Evolutionary conservation across 306 rosid genomes (phyloP).

Genomic region (Vicia villosa): DNA sequence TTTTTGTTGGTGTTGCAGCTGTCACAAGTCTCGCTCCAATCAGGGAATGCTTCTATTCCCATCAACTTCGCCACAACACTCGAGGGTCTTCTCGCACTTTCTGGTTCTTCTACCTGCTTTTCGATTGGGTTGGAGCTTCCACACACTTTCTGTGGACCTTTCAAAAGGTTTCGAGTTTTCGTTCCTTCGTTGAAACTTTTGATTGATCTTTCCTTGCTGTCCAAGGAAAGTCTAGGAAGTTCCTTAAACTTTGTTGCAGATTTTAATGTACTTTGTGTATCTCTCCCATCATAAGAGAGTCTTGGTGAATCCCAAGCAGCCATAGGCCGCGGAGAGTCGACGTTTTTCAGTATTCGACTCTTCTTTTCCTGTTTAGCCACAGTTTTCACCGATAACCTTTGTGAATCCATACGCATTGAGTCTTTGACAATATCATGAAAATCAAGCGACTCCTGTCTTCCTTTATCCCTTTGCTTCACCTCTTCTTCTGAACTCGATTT

Average conservation of each 20-base stretch:
- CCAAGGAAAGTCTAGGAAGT: conserved; percentile 89
- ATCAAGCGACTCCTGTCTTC: conserved; percentile 43
- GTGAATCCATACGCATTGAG: conserved; percentile 57
- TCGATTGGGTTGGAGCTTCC: conserved; percentile 36
- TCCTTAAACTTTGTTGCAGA: conserved; percentile 61
- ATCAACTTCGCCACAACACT: conserved; percentile 82
- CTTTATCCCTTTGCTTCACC: conserved; percentile 40
- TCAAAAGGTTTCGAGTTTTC: conserved; percentile 47
- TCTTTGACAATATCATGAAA: conserved; percentile 55
- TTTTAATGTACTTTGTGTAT: conserved; percentile 52
- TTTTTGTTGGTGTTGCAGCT: conserved; percentile 37
- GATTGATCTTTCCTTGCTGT: conserved; percentile 65
- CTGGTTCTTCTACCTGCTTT: conserved; percentile 63
- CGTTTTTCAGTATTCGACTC: conserved; percentile 49
- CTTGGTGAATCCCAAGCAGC: conserved; percentile 55
- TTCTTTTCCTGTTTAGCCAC: conserved; percentile 52
- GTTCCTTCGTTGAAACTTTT: conserved; percentile 47
- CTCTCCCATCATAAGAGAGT: conserved; percentile 83
- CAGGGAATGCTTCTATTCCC: conserved; percentile 79
- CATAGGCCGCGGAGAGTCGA: conserved; percentile 86
- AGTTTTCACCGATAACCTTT: conserved; percentile 58
- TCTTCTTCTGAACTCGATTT: conserved; percentile 35
- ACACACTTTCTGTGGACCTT: conserved; percentile 48
- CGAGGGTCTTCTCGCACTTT: conserved; percentile 55
- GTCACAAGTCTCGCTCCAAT: conserved; percentile 45